A percentile compares a stretch with the other conserved stretches of the same genome.
These are phyloP conservation scores for Diaporthe capsici DNA, from an alignment of 2,329 filamentous ascomycete genomes.

Conservation along the genomic window DNA sequence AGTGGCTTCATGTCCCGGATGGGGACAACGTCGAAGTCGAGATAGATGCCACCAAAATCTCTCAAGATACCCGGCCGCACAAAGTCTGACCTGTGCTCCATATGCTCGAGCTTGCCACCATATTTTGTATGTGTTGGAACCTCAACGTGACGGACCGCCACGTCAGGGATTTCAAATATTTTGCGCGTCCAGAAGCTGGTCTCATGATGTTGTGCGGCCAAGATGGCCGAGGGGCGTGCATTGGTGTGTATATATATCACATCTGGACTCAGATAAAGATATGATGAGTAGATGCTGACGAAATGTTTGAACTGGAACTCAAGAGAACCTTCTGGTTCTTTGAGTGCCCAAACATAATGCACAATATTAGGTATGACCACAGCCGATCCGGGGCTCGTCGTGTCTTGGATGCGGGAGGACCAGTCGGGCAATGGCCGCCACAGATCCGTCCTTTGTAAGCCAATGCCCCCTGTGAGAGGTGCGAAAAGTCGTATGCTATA, in stretches of 20 bases:
- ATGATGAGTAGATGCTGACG: conserved; percentile 11
- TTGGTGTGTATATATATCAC: conserved; percentile 18
- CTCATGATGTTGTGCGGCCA: neutral
- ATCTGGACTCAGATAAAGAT: conserved; percentile 12
- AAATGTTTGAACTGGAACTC: conserved; percentile 20
- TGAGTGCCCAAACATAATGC: conserved; percentile 17
- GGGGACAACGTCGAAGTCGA: conserved; percentile 1
- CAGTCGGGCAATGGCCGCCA: neutral
- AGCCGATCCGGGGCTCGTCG: neutral
- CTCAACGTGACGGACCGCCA: neutral
- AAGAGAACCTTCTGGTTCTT: conserved; percentile 37
- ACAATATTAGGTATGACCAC: conserved; percentile 7
- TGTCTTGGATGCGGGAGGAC: neutral
- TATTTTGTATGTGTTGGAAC: conserved; percentile 1
- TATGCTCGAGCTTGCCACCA: neutral
- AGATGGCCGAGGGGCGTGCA: neutral
- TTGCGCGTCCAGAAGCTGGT: conserved; percentile 11
- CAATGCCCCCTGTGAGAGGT: neutral
- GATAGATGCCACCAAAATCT: conserved; percentile 18
- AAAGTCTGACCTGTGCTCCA: conserved; percentile 15
- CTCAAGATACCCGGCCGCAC: neutral
- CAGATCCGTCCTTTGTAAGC: neutral
- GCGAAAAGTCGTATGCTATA: neutral
- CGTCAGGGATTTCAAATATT: neutral
- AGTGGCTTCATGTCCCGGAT: conserved; percentile 16